Conservation (phyloP, 1,139 yeast genomes). For the Scheffersomyces stambukii region DNA sequence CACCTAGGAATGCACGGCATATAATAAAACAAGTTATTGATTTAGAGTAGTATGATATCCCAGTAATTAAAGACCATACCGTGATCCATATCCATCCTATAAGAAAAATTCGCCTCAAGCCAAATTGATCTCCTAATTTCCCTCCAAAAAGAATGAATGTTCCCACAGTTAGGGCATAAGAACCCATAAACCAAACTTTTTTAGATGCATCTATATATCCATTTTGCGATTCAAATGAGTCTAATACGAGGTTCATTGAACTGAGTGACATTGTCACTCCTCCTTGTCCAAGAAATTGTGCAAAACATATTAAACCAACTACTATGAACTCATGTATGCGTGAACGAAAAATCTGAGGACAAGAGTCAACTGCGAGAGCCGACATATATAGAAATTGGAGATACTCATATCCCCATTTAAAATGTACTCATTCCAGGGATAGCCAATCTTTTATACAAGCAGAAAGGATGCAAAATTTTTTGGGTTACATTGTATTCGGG, state of each 20-base stretch:
- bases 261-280: constrained; percentile 37
- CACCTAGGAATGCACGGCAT: constrained; percentile 51
- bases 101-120: constrained; percentile 38
- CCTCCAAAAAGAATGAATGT: constrained; percentile 50
- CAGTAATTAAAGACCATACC: constrained; percentile 46
- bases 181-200: constrained; percentile 54
- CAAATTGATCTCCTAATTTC: constrained; percentile 51
- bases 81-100: constrained; percentile 43
- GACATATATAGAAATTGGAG: too few species aligned
- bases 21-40: constrained; percentile 45
- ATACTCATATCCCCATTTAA: too few species aligned
- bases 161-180: constrained; percentile 53
- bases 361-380: constrained; percentile 4
- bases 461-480: too few species aligned
- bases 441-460: too few species aligned
- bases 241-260: constrained; percentile 34
- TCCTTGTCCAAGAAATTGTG: constrained; percentile 38
- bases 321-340: constrained; percentile 25
- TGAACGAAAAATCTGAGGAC: constrained; percentile 13
- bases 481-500: too few species aligned
- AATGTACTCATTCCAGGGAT: too few species aligned
- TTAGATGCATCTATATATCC: constrained; percentile 15
- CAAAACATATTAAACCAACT: constrained; percentile 31
- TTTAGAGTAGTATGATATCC: constrained; percentile 40
- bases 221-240: constrained; percentile 18